These are phyloP conservation scores for Ensete glaucum DNA, from an alignment of 176 grass and related monocot species.

Conservation along the genomic window DNA sequence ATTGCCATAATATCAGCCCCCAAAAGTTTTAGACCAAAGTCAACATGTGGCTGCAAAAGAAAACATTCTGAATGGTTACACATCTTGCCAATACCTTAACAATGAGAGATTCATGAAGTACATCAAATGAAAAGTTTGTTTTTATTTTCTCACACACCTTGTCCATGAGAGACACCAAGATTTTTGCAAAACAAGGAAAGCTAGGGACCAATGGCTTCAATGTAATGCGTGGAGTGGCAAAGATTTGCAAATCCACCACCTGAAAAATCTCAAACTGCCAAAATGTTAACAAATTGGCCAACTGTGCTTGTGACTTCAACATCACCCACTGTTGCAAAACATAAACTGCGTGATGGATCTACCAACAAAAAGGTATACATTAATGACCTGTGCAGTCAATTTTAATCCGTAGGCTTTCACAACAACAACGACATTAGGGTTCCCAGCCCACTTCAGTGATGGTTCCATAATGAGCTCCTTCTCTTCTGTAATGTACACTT, in stretches of 20 bases:
- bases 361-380: background rate
- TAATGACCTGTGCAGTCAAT: conserved; percentile 62
- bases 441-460: conserved; percentile 93
- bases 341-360: background rate
- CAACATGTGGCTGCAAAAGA: conserved; percentile 87
- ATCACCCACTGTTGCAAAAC: background rate
- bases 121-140: conserved; percentile 2
- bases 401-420: conserved; percentile 77
- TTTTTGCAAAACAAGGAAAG: conserved; percentile 96
- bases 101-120: background rate
- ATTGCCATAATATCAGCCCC: conserved; percentile 96
- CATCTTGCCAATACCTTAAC: background rate
- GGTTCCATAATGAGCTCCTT: conserved; percentile 98
- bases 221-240: conserved; percentile 82
- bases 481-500: conserved; percentile 90
- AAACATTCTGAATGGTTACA: conserved; percentile 14
- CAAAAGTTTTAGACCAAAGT: conserved; percentile 90
- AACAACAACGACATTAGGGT: conserved; percentile 75
- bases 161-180: conserved; percentile 80
- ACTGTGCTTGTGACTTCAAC: background rate
- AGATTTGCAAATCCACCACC: conserved; percentile 92
- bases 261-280: conserved; percentile 28
- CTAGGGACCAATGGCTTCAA: conserved; percentile 72
- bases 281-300: background rate
- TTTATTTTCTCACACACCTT: conserved; percentile 44